phyloP scores from a whole-genome alignment of 352 stramenopile species.

The Phytopythium cucurbitacearum region DNA sequence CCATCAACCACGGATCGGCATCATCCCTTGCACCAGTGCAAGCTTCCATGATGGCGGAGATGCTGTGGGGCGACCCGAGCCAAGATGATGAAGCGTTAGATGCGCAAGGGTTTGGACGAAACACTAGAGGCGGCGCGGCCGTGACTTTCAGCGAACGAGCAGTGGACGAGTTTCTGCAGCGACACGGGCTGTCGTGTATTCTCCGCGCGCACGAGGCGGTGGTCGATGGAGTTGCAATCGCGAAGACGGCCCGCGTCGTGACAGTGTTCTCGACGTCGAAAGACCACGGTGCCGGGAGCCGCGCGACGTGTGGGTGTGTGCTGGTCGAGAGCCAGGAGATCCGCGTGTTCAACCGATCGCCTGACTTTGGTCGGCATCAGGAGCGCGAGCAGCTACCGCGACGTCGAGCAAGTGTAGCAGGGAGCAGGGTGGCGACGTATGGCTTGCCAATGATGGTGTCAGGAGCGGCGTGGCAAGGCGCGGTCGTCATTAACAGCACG shows the following conservation, averaged over 20 bases:
- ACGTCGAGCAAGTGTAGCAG: constrained; percentile 12
- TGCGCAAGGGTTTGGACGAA: constrained; percentile 40
- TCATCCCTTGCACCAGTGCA: constrained; percentile 10
- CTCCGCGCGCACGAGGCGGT: constrained; percentile 72
- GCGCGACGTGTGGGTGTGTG: constrained; percentile 56
- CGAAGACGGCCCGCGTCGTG: constrained; percentile 49
- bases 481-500: no score
- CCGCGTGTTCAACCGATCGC: constrained; percentile 47
- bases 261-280: constrained; percentile 77
- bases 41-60: constrained; percentile 53
- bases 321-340: constrained; percentile 64
- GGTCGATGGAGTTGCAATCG: constrained; percentile 79
- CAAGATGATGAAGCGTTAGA: constrained; percentile 36
- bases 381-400: constrained; percentile 16
- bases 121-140: constrained; percentile 46
- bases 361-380: constrained; percentile 10
- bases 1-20: constrained; percentile 20
- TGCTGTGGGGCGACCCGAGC: constrained; percentile 58
- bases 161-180: constrained; percentile 51
- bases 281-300: constrained; percentile 57
- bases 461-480: no score
- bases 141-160: constrained; percentile 75
- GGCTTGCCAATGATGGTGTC: background rate
- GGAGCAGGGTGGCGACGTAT: constrained; percentile 2
- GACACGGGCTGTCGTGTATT: constrained; percentile 54